Conservation (phyloP, 371 early-diverging fungal genomes). For the Mortierella sp. region DNA sequence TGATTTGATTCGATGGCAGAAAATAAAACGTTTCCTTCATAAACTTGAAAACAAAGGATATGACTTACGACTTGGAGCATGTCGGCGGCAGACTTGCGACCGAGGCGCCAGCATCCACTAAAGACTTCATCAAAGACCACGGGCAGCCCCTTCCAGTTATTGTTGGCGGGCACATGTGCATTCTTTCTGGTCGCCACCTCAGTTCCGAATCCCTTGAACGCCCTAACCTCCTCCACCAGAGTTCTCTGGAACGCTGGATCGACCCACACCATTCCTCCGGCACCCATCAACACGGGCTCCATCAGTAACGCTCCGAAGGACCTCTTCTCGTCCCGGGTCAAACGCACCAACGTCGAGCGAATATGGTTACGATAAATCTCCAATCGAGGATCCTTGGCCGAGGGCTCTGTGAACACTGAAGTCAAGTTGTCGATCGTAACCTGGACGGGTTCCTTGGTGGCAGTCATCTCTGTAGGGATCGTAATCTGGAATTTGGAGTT, state of each 20-base stretch:
- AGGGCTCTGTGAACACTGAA: constrained; percentile 23
- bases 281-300: constrained; percentile 86
- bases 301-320: constrained; percentile 83
- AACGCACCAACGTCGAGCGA: constrained; percentile 57
- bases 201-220: constrained; percentile 60
- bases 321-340: constrained; percentile 63
- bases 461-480: constrained; percentile 57
- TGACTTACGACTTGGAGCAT: constrained; percentile 74
- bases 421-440: constrained; percentile 44
- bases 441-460: constrained; percentile 23
- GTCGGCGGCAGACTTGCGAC: constrained; percentile 72
- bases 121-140: constrained; percentile 91
- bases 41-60: not conserved
- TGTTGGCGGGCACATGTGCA: constrained; percentile 20
- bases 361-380: constrained; percentile 66
- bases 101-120: constrained; percentile 84
- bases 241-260: constrained; percentile 85
- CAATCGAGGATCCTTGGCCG: constrained; percentile 51
- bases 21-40: constrained; percentile 2
- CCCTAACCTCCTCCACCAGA: constrained; percentile 71
- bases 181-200: constrained; percentile 57
- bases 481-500: constrained; percentile 68
- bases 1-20: constrained; percentile 7
- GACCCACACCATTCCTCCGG: constrained; percentile 89
- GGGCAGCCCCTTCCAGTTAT: constrained; percentile 74